phyloP scores from a whole-genome alignment of 2,329 filamentous ascomycete species.

The Myriosclerotinia curreyana region DNA sequence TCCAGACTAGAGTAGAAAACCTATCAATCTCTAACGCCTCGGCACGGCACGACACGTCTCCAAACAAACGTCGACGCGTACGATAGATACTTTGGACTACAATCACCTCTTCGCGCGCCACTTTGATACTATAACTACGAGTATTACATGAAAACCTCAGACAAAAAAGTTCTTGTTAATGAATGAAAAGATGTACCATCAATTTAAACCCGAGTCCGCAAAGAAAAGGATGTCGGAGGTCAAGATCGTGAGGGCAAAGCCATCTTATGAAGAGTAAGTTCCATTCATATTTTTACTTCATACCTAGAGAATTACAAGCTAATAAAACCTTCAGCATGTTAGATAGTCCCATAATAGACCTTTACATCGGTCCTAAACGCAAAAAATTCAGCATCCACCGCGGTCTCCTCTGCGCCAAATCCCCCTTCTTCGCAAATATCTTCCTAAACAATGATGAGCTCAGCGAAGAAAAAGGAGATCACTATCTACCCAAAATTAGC shows the following conservation, averaged over 20 bases:
- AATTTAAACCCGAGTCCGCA: neutral
- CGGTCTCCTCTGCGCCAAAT: slow-evolving; percentile 18
- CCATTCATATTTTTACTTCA: neutral
- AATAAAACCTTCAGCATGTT: neutral
- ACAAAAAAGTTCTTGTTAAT: no score
- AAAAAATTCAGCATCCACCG: slow-evolving; percentile 21
- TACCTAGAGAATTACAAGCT: neutral
- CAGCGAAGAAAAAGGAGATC: slow-evolving; percentile 11
- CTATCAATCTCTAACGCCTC: neutral
- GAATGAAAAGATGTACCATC: neutral
- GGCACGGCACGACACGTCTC: neutral
- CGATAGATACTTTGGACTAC: neutral
- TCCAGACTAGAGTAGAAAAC: neutral
- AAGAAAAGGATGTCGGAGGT: neutral
- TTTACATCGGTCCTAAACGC: slow-evolving; percentile 23
- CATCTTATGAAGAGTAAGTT: slow-evolving; percentile 6
- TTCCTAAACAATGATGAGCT: slow-evolving; percentile 14
- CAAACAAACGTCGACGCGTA: neutral
- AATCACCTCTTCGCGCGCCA: neutral
- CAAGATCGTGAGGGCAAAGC: neutral
- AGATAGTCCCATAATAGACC: slow-evolving; percentile 18
- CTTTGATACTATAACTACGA: neutral
- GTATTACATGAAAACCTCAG: neutral
- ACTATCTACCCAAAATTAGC: neutral
- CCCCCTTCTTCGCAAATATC: slow-evolving; percentile 16